Base-by-base conservation (phyloP, 2,329 filamentous ascomycete species). In the Madurella mycetomatis region DNA sequence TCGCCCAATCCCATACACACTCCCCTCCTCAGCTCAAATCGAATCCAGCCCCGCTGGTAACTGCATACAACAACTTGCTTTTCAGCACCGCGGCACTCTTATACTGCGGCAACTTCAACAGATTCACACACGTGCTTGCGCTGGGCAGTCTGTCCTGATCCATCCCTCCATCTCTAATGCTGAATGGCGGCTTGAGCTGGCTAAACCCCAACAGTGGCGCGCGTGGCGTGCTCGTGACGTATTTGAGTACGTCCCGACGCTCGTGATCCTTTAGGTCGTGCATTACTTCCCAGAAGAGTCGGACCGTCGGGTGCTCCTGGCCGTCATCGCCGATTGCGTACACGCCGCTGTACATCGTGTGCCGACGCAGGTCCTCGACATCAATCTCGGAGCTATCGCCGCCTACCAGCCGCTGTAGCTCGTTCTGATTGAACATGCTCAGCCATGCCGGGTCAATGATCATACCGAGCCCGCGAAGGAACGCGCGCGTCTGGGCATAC, bases 391-490 rank as follows among this genome's bases (percentile, higher is more conserved):
- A 86, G 30, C 85, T 86, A 63, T 95, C 91, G 42, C 94, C 94
- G 50, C 91, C 90, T 15, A 99, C 88, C 5, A 99, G 84, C 1
- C 90, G 94, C 72, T 97, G 94, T 4, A 99, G 80, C 69, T 99
- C 94, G 2, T 84, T 84, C 69, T 96, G 92, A 70, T 99, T 99
- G 77, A 99, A 99, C 94, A 99, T 97, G 64, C 87, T 91, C 4
- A 99, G 80, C 94, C 94, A 99, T 3, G 84, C 83, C 0, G 92
- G 92, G 55, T 92, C 87, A 60, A 99, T 94, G 66, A 99, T 95
- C 60, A 86, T 80, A 18, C 88, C 84, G 1, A 99, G 82, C 0
- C 94, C 94, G 53, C 84, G 84, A 8, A 99, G 80, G 69, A 99
- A 99, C 1, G 91, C 90, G 18, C 84, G 80, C 0, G 92, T 96